Base-by-base conservation (phyloP, 176 grass and related monocot species). In the Cocos nucifera region DNA sequence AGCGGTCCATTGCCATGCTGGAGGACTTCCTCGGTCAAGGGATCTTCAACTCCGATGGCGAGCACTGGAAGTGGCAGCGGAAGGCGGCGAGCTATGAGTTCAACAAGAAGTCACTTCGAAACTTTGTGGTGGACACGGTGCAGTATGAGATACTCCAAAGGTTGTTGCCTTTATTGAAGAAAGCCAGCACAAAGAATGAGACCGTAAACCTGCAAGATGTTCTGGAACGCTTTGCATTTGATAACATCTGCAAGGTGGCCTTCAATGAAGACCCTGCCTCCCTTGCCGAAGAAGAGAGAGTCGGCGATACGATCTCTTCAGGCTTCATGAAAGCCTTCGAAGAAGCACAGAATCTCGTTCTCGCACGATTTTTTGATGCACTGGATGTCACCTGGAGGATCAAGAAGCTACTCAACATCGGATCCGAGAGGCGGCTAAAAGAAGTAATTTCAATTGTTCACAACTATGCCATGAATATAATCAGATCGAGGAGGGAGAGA, bases 161-260 rank as follows among this genome's bases (percentile, higher is more conserved):
- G 12, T 70, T 95, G 25, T 49, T 89, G 12, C 90, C 90, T 0
- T 27, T 89, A 53, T 65, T 83, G 19, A 62, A 35, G 7, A 66
- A 39, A 14, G 74, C 70, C 1, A 58, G 1, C 9, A 4, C 16
- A 4, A 52, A 78, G 2, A 57, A 39, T 1, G 57, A 48, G 9
- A 64, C 69, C 4, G 52, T 95, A 51, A 73, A 95, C 56, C 4
- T 95, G 21, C 75, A 89, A 28, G 79, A 89, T 62, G 70, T 76
- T 29, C 73, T 95, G 0, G 86, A 86, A 76, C 79, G 82, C 48
- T 89, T 95, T 65, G 76, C 70, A 3, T 95, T 95, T 71, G 85
- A 95, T 53, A 83, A 68, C 67, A 62, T 86, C 64, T 89, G 85
- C 66, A 51, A 75, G 16, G 58, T 95, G 10, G 79, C 62, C 28